phyloP scores from a whole-genome alignment of 352 stramenopile species.

The Globisporangium apiculatum region DNA sequence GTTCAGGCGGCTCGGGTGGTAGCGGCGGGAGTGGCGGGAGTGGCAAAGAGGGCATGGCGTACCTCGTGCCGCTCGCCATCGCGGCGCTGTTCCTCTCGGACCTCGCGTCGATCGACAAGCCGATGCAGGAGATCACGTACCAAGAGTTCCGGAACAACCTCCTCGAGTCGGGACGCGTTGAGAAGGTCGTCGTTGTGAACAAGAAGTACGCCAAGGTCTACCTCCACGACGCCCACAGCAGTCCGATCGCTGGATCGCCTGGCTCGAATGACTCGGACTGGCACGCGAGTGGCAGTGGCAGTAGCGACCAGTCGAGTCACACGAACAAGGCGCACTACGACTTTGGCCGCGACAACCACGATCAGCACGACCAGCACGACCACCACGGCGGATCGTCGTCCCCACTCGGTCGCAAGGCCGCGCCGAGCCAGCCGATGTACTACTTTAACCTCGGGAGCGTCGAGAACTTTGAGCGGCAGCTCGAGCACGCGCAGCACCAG shows the following conservation, averaged over 20 bases:
- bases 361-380: constrained; percentile 14
- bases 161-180: constrained; percentile 76
- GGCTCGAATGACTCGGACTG: constrained; percentile 7
- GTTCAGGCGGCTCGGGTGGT: constrained; percentile 18
- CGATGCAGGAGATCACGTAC: constrained; percentile 89
- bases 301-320: constrained; percentile 2
- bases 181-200: constrained; percentile 88
- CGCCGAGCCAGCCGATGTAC: constrained; percentile 41
- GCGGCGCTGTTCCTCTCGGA: constrained; percentile 73
- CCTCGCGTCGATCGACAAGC: constrained; percentile 63
- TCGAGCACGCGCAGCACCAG: constrained; percentile 95
- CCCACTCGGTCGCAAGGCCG: constrained; percentile 10
- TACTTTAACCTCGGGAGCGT: constrained; percentile 98
- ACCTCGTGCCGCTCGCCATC: constrained; percentile 65
- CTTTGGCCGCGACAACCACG: constrained; percentile 15
- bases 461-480: constrained; percentile 96
- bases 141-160: constrained; percentile 88
- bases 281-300: constrained; percentile 2
- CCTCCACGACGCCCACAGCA: constrained; percentile 37
- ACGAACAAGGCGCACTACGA: constrained; percentile 26
- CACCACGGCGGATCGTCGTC: constrained; percentile 6
- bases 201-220: constrained; percentile 90
- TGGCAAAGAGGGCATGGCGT: constrained; percentile 59
- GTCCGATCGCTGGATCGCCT: constrained; percentile 9
- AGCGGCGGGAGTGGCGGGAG: constrained; percentile 26